Evolutionary conservation across 768 basidiomycete species (phyloP).

Genomic region (Tricholoma matsutake): DNA sequence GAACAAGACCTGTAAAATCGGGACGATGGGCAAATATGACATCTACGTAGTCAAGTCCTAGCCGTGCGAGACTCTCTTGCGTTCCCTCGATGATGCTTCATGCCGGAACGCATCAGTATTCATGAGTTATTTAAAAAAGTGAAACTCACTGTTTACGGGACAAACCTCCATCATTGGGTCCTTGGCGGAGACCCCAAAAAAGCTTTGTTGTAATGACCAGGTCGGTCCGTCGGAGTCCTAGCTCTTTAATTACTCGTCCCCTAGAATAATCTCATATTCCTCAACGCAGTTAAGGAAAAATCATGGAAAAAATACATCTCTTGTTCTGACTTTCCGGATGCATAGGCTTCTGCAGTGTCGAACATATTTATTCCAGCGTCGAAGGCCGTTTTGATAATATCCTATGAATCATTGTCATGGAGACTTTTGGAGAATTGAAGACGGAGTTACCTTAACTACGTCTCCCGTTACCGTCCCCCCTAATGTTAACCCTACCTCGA

Average conservation of each 20-base stretch:
- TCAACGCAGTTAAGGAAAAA: not conserved
- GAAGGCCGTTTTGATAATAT: conserved; percentile 75
- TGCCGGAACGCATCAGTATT: not conserved
- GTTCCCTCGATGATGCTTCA: conserved; percentile 72
- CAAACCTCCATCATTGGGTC: conserved; percentile 55
- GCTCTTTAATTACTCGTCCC: conserved; percentile 75
- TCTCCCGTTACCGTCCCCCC: conserved; percentile 66
- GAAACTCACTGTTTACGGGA: conserved; percentile 55
- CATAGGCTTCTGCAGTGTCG: conserved; percentile 67
- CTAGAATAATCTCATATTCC: conserved; percentile 19
- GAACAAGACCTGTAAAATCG: conserved; percentile 46
- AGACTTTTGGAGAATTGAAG: conserved; percentile 1
- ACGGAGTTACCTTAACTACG: conserved; percentile 57
- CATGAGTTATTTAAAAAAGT: not conserved
- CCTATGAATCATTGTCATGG: conserved; percentile 33
- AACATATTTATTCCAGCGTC: conserved; percentile 78
- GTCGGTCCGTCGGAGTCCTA: conserved; percentile 62
- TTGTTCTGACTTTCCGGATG: conserved; percentile 62
- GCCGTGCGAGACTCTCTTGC: conserved; percentile 59
- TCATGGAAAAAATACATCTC: conserved; percentile 53
- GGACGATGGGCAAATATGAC: conserved; percentile 70
- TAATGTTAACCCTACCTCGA: conserved; percentile 47
- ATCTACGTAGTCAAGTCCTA: conserved; percentile 75
- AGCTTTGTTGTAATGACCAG: conserved; percentile 79
- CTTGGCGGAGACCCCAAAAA: conserved; percentile 66